Percentiles rank a stretch among this genome's conserved stretches.
phyloP scores from a whole-genome alignment of 2,329 filamentous ascomycete genomes.

The Colletotrichum ledebouriae region DNA sequence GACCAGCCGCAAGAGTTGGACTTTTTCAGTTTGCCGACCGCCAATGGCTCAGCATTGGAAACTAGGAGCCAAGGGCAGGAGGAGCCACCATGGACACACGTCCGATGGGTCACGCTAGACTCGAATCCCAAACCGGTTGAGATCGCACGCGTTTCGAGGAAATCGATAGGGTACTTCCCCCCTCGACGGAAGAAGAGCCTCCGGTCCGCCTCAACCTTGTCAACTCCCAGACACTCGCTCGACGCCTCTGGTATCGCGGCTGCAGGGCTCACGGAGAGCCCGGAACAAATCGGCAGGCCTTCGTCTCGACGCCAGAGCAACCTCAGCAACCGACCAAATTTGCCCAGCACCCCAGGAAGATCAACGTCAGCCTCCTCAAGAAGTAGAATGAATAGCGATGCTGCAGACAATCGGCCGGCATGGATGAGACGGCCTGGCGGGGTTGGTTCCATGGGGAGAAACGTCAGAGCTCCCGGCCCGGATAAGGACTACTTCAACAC shows the following conservation, averaged over 20 bases:
- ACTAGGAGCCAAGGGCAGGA: constrained; percentile 59
- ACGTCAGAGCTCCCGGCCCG: constrained; percentile 81
- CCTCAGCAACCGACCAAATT: constrained; percentile 51
- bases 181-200: constrained; percentile 89
- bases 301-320: constrained; percentile 60
- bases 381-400: constrained; percentile 55
- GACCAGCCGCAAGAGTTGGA: constrained; percentile 50
- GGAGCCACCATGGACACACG: constrained; percentile 83
- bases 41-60: constrained; percentile 14
- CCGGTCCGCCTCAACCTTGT: constrained; percentile 73
- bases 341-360: constrained; percentile 46
- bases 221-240: constrained; percentile 76
- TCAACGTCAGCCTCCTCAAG: constrained; percentile 53
- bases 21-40: constrained; percentile 39
- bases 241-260: constrained; percentile 53
- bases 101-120: constrained; percentile 89
- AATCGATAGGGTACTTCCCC: constrained; percentile 90
- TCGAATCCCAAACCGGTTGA: constrained; percentile 78
- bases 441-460: constrained; percentile 83
- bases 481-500: constrained; percentile 87
- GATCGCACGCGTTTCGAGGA: constrained; percentile 85
- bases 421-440: constrained; percentile 89
- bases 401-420: constrained; percentile 58
- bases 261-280: constrained; percentile 31
- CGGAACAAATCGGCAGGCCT: constrained; percentile 39